phyloP scores from a whole-genome alignment of 257 asterid species.

The Schizonepeta tenuifolia region DNA sequence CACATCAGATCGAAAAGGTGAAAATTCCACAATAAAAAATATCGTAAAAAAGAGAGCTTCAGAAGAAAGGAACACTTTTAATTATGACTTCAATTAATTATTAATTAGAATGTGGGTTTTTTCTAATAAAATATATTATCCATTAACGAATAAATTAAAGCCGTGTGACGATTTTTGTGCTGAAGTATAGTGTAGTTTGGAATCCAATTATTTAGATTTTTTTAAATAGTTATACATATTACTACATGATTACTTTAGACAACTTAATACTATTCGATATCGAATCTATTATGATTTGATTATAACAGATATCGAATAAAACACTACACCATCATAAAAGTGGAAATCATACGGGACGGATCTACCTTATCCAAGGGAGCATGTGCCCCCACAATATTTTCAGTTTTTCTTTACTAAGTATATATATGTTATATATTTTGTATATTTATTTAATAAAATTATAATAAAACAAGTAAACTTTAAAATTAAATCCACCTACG shows the following conservation, averaged over 20 bases:
- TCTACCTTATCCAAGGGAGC: too few species aligned
- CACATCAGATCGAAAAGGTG: conserved; percentile 19
- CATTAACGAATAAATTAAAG: conserved; percentile 4
- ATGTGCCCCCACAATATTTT: too few species aligned
- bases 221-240: background rate
- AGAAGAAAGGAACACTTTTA: conserved; percentile 13
- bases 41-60: conserved; percentile 15
- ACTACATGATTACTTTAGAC: background rate
- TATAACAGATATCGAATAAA: too few species aligned
- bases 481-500: too few species aligned
- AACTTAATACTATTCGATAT: background rate
- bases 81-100: background rate
- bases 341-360: too few species aligned
- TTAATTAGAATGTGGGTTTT: background rate
- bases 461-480: too few species aligned
- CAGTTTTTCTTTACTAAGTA: too few species aligned
- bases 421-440: too few species aligned
- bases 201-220: conserved; percentile 11
- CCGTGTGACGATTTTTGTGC: background rate
- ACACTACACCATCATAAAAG: too few species aligned
- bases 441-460: too few species aligned
- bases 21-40: background rate
- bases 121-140: conserved; percentile 15
- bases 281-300: too few species aligned
- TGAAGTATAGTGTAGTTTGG: background rate